Evolutionary conservation across 208 protist species (phyloP).

Genomic region (Leptomonas seymouri): DNA sequence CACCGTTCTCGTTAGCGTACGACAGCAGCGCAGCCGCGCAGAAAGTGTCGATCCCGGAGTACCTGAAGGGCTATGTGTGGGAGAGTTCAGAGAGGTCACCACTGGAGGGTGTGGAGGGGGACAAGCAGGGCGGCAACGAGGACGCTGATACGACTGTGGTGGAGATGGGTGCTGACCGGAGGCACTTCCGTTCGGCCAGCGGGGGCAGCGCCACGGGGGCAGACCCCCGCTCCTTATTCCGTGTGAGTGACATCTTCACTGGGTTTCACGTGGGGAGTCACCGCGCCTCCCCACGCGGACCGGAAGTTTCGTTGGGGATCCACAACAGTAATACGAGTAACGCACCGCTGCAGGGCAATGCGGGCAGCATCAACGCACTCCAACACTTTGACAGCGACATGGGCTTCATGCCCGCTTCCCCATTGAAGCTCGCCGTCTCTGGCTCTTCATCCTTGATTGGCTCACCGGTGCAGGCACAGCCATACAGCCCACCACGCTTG

Average conservation of each 20-base stretch:
- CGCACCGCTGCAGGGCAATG: constrained; percentile 4
- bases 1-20: not conserved
- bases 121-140: not conserved
- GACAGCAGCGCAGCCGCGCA: not conserved
- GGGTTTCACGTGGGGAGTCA: constrained; percentile 6
- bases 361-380: constrained; percentile 13
- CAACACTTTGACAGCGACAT: constrained; percentile 21
- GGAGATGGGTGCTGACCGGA: constrained; percentile 5
- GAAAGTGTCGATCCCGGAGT: constrained; percentile 10
- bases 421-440: constrained; percentile 23
- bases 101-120: not conserved
- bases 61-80: constrained; percentile 28
- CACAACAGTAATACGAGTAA: not conserved
- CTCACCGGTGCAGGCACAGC: constrained; percentile 22
- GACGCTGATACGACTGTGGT: constrained; percentile 5
- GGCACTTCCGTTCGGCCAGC: constrained; percentile 17
- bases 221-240: constrained; percentile 13
- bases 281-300: not conserved
- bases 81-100: not conserved
- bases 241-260: constrained; percentile 2
- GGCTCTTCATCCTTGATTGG: constrained; percentile 22
- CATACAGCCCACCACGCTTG: constrained; percentile 6
- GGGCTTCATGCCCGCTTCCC: constrained; percentile 12
- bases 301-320: not conserved
- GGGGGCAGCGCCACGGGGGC: constrained; percentile 5